Evolutionary conservation across 1,284 basidiomycete species (phyloP).

Genomic region (Marasmius fiardii): DNA sequence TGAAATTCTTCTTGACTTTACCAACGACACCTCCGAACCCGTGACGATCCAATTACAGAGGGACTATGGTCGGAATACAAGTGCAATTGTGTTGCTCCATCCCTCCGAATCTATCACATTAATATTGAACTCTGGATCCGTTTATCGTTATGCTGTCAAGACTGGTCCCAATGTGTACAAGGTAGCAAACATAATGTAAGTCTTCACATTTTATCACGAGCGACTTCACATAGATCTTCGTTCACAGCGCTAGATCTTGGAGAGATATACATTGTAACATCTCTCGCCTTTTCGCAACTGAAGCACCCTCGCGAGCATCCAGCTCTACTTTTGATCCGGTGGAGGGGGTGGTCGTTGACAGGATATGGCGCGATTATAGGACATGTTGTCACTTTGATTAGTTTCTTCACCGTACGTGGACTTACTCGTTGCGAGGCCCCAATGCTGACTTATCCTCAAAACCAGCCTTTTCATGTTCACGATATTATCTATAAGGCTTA

Average conservation of each 20-base stretch:
- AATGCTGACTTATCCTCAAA: too few relatives aligned
- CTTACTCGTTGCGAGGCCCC: too few relatives aligned
- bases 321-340: conserved; percentile 28
- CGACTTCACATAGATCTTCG: not conserved
- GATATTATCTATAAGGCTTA: too few relatives aligned
- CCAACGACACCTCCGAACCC: conserved; percentile 63
- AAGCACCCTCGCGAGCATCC: conserved; percentile 25
- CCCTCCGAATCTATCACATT: conserved; percentile 63
- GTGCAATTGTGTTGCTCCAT: conserved; percentile 53
- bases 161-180: conserved; percentile 46
- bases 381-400: conserved; percentile 37
- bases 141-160: conserved; percentile 68
- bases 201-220: not conserved
- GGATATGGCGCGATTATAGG: conserved; percentile 63
- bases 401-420: too few relatives aligned
- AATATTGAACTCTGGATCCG: conserved; percentile 62
- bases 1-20: conserved; percentile 65
- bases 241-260: conserved; percentile 58
- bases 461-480: too few relatives aligned
- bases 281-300: conserved; percentile 54
- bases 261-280: conserved; percentile 58
- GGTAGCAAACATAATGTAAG: conserved; percentile 69
- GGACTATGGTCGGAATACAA: conserved; percentile 57
- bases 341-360: conserved; percentile 61
- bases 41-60: conserved; percentile 62